Evolutionary conservation across 2,329 filamentous ascomycete genomes (phyloP).

Genomic region (Cadophora luteo-olivacea): DNA sequence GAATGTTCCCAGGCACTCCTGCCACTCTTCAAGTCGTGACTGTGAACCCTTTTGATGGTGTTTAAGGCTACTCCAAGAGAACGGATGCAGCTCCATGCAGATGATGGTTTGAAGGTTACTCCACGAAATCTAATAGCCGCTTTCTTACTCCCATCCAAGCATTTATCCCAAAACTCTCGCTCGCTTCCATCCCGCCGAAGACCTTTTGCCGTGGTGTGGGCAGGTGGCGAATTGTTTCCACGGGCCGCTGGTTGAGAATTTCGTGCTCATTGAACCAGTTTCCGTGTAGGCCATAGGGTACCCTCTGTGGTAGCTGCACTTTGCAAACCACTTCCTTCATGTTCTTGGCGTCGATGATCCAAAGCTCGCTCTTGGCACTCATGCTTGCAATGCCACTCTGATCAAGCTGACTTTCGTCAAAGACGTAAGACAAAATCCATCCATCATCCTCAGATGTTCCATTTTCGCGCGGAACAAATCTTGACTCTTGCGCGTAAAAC

Average conservation of each 20-base stretch:
- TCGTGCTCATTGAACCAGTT: constrained; percentile 64
- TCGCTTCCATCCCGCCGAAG: not conserved
- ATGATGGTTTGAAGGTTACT: constrained; percentile 16
- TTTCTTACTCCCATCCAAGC: constrained; percentile 31
- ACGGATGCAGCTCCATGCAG: not conserved
- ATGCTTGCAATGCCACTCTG: constrained; percentile 43
- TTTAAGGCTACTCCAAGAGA: not conserved
- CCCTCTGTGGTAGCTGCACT: constrained; percentile 67
- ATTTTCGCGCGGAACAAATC: constrained; percentile 61
- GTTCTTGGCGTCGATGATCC: constrained; percentile 68
- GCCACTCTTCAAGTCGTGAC: not conserved
- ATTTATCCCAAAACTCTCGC: constrained; percentile 26
- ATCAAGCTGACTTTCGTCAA: constrained; percentile 70
- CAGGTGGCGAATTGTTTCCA: constrained; percentile 36
- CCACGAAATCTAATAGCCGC: constrained; percentile 33
- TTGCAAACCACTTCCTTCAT: constrained; percentile 67
- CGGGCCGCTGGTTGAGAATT: constrained; percentile 52
- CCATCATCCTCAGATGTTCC: constrained; percentile 66
- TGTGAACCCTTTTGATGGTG: not conserved
- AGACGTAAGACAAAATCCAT: constrained; percentile 72
- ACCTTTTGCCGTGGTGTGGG: constrained; percentile 22
- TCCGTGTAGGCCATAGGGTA: constrained; percentile 74
- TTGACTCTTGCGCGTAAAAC: constrained; percentile 71
- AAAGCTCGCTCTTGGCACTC: constrained; percentile 64
- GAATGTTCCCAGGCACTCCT: not conserved